Evolutionary conservation across 1,284 basidiomycete genomes (phyloP), one percentile per base, ranked within the genome.

Genomic region (Ustilago loliicola): DNA sequence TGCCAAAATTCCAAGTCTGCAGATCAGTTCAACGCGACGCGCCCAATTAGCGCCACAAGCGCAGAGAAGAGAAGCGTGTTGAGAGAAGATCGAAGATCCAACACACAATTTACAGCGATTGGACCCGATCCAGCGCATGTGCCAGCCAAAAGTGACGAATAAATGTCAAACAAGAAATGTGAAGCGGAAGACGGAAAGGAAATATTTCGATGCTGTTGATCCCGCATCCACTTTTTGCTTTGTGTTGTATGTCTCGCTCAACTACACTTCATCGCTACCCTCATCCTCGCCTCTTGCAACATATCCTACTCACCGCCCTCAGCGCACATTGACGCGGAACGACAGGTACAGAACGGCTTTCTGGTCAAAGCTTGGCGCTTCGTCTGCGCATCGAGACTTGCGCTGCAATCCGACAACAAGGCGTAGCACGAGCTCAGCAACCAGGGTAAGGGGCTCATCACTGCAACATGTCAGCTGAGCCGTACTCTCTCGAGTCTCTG

Each of bases 11-110:
- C 55, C 47, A 58, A n/a, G 15, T 40, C 17, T 27, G 51, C 59
- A 71, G 62, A 54, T 58, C 48, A 69, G 56, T 52, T 62, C 63
- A 72, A 72, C 69, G 69, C 69, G 64, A 59, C 71, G 71, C 71
- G 71, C 57, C 51, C 21, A 48, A 63, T 63, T 63, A 56, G 61
- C 53, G 61, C 61, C 54, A 56, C 32, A 40, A 29, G 54, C 52
- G 17, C 45, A 47, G 8, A 47, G 8, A 11, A 17, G 55, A 34
- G n/a, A 42, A 17, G 56, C 66, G 59, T 51, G 60, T 61, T 60
- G 61, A 61, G 53, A 55, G 65, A n/a, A 61, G 54, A 52, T 45
- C 42, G 42, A 45, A 45, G 42, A 45, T 45, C 3, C 42, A 45
- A 45, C 5, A 7, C 27, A 29, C 48, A 29, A 19, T 25, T 15